These are phyloP conservation scores for Hypseocharis bilobata DNA, from an alignment of 441 rosid species.

Conservation along the genomic window DNA sequence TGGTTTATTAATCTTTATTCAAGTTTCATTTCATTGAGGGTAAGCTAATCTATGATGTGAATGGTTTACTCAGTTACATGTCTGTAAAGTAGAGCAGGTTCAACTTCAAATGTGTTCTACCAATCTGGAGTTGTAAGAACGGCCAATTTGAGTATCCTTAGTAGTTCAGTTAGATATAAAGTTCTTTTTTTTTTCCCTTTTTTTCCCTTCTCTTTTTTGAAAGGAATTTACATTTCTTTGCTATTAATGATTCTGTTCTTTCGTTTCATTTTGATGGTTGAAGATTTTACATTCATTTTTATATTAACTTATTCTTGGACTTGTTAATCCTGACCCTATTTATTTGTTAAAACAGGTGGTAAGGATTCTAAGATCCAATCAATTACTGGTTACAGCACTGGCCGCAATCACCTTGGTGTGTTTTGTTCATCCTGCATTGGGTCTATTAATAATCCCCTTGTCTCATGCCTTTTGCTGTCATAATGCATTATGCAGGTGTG, in stretches of 20 bases:
- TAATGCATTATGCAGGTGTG: constrained; percentile 68
- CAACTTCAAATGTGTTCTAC: not conserved
- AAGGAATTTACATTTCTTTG: not conserved
- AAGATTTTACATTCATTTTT: constrained; percentile 3
- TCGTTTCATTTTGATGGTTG: constrained; percentile 4
- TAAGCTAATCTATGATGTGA: constrained; percentile 17
- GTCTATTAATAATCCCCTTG: constrained; percentile 54
- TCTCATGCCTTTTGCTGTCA: constrained; percentile 69
- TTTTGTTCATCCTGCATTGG: constrained; percentile 85
- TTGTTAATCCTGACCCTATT: constrained; percentile 12
- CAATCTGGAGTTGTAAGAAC: not conserved
- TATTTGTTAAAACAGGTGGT: constrained; percentile 51
- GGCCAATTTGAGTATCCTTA: not conserved
- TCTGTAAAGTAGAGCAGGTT: not conserved
- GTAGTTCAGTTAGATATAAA: constrained; percentile 1
- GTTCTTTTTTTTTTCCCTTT: too few species aligned
- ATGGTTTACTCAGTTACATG: not conserved
- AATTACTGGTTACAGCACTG: constrained; percentile 41
- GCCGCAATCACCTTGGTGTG: constrained; percentile 53
- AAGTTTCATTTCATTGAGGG: constrained; percentile 61
- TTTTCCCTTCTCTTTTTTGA: not conserved
- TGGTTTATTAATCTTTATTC: constrained; percentile 57
- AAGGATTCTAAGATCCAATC: constrained; percentile 56
- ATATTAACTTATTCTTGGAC: constrained; percentile 11
- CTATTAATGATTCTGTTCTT: not conserved